Evolutionary conservation across 1,284 basidiomycete genomes (phyloP), one percentile per base, ranked within the genome.

Genomic region (Psilocybe mexicana): DNA sequence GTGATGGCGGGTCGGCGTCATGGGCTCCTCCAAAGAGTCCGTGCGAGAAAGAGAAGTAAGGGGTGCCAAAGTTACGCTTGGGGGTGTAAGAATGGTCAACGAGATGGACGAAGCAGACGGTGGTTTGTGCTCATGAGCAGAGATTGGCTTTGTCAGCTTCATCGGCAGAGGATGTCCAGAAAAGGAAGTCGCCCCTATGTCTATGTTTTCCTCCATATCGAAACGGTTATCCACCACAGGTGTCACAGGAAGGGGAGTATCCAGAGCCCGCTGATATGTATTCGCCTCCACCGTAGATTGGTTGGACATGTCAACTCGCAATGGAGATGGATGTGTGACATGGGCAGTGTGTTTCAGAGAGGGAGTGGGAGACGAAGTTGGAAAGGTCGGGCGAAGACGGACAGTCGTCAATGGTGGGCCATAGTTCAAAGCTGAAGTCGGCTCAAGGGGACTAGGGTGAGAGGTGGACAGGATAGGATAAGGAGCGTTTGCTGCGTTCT

Each of bases 161-260:
- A 56, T 49, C 44, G 60, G 58, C 30, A 51, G 36, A n/a, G 23
- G 44, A 33, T 58, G 62, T 53, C 45, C 63, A 59, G 63, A 54
- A 43, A 55, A 42, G 45, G 59, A 50, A 6, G 58, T 48, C 18
- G 52, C 49, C 14, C 40, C 24, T 12, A 26, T 33, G 52, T 52
- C 46, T 14, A 36, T 7, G 43, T 40, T 35, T 24, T 50, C 53
- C 6, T 56, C 54, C 40, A 43, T 38, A 14, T 62, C 59, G 45
- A 61, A 61, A 23, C 58, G 55, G 23, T 58, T 58, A 33, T 59
- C 50, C 36, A 57, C 52, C 18, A 70, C 54, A 6, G 76, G 74
- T 49, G 72, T 74, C 24, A 66, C 57, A 14, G 75, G 76, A 36
- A 76, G 67, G 6, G 73, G 73, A 0, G 72, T 73, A 6, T 66